These are phyloP conservation scores for Setaria viridis DNA, from an alignment of 202 grass and related monocot species.

Conservation along the genomic window DNA sequence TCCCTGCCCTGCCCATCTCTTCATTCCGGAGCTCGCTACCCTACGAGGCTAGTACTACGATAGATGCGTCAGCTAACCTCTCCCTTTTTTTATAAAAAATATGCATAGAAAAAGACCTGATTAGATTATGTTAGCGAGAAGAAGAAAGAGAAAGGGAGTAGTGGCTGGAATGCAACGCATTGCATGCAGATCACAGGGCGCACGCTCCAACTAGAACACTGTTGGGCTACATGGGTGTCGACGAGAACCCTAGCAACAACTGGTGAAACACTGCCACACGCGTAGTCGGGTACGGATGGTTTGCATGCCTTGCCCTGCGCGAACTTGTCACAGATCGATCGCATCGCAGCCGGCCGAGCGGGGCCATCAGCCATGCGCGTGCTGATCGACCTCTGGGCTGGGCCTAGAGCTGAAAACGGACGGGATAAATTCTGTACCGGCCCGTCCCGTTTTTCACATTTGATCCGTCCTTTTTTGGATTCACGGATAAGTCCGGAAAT, in stretches of 20 bases:
- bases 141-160: not conserved
- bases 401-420: too few relatives aligned
- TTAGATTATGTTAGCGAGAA: not conserved
- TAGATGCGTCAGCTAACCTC: too few relatives aligned
- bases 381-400: too few relatives aligned
- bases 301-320: not conserved
- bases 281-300: constrained; percentile 8
- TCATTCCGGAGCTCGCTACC: not conserved
- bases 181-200: not conserved
- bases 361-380: too few relatives aligned
- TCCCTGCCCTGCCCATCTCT: constrained; percentile 2
- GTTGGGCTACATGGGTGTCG: constrained; percentile 27
- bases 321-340: too few relatives aligned
- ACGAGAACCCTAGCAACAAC: constrained; percentile 34
- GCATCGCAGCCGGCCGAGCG: too few relatives aligned
- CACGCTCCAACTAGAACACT: constrained; percentile 47
- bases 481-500: too few relatives aligned
- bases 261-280: not conserved
- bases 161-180: not conserved
- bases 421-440: too few relatives aligned
- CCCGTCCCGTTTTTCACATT: too few relatives aligned
- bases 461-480: too few relatives aligned
- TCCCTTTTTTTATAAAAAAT: not conserved
- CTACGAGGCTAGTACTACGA: too few relatives aligned
- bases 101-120: not conserved